Evolutionary conservation across 495 filamentous ascomycete genomes (phyloP).

Genomic region (Lasiosphaeriaceae sp.): DNA sequence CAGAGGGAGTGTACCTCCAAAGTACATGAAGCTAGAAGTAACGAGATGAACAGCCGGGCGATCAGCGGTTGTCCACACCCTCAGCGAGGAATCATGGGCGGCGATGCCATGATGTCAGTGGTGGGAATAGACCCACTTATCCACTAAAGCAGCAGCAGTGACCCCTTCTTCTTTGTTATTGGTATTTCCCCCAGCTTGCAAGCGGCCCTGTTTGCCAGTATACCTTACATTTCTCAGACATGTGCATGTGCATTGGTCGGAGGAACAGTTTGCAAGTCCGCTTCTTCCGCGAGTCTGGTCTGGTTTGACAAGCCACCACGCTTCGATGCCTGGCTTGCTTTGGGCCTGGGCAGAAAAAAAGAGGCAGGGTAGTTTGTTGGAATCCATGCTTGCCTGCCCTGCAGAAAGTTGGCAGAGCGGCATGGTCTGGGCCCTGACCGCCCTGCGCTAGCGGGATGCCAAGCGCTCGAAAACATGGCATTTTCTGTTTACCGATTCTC

Average conservation of each 20-base stretch:
- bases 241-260: no score
- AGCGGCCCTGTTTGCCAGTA: no score
- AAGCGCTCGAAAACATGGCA: conserved; percentile 6
- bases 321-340: background rate
- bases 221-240: no score
- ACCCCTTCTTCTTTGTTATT: background rate
- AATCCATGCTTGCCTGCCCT: background rate
- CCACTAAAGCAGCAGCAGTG: background rate
- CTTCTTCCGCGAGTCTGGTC: no score
- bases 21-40: background rate
- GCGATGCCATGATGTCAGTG: conserved; percentile 31
- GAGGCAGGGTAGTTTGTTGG: background rate
- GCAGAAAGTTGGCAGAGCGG: conserved; percentile 19
- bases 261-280: no score
- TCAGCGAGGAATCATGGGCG: background rate
- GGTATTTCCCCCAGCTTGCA: no score
- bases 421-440: conserved; percentile 2
- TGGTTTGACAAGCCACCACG: background rate
- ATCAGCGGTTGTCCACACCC: background rate
- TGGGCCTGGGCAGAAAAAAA: background rate
- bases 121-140: conserved; percentile 6
- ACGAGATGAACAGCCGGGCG: background rate
- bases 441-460: background rate
- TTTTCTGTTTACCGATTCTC: conserved; percentile 14
- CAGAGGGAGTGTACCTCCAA: background rate